Evolutionary conservation across 495 filamentous ascomycete species (phyloP).

Genomic region (Podospora pseudocomata): DNA sequence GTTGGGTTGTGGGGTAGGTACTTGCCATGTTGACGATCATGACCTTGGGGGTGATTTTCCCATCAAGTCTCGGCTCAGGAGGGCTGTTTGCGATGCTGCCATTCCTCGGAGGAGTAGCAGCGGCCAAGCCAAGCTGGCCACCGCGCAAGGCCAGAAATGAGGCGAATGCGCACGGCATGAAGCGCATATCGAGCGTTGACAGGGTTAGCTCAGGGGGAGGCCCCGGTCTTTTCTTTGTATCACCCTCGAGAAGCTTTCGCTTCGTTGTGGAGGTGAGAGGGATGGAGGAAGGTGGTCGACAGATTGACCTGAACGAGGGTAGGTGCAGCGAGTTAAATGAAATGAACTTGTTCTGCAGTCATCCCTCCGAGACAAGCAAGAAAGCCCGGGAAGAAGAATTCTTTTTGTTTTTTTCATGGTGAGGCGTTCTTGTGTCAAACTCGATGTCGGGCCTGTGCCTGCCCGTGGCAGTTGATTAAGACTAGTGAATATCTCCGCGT

Average conservation of each 20-base stretch:
- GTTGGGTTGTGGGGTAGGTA: not conserved
- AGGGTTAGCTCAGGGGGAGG: not conserved
- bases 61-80: not conserved
- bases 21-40: slow-evolving; percentile 69
- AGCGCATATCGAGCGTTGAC: not conserved
- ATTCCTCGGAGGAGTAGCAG: not conserved
- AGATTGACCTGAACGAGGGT: not conserved
- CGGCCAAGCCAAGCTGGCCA: not conserved
- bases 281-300: no score
- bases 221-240: slow-evolving; percentile 1
- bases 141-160: not conserved
- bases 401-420: not conserved
- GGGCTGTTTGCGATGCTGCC: not conserved
- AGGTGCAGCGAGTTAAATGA: slow-evolving; percentile 3
- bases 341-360: not conserved
- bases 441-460: not conserved
- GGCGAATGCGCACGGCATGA: not conserved
- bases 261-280: not conserved
- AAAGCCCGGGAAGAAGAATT: not conserved
- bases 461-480: not conserved
- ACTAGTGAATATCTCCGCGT: not conserved
- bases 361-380: not conserved
- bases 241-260: not conserved
- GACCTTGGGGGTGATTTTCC: slow-evolving; percentile 58
- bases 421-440: not conserved